Conservation (phyloP, 2,329 filamentous ascomycete genomes). For the Plenodomus lindquistii region DNA sequence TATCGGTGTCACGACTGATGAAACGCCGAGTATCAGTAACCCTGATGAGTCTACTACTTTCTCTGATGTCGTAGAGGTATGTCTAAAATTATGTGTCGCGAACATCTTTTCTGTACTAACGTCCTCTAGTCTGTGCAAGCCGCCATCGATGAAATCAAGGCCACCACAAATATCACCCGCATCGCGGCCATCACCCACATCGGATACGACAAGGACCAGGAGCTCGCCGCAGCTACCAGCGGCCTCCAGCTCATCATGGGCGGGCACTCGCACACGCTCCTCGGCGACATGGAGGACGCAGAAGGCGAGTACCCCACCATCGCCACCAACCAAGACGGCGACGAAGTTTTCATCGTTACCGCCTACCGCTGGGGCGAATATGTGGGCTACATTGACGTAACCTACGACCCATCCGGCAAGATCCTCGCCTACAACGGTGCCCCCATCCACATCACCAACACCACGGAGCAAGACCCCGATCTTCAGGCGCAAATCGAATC, state of each 20-base stretch:
- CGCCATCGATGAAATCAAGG: slow-evolving; percentile 64
- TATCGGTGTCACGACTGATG: slow-evolving; percentile 66
- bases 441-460: slow-evolving; percentile 67
- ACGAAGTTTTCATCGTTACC: slow-evolving; percentile 71
- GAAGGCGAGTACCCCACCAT: slow-evolving; percentile 68
- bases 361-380: slow-evolving; percentile 72
- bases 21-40: slow-evolving; percentile 61
- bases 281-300: slow-evolving; percentile 63
- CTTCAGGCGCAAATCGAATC: slow-evolving; percentile 62
- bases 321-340: slow-evolving; percentile 61
- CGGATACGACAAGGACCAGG: slow-evolving; percentile 66
- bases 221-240: slow-evolving; percentile 62
- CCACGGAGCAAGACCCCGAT: slow-evolving; percentile 59
- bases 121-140: slow-evolving; percentile 56
- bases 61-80: slow-evolving; percentile 55
- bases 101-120: not conserved
- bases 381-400: slow-evolving; percentile 68
- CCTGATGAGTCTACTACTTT: slow-evolving; percentile 64
- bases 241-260: slow-evolving; percentile 72
- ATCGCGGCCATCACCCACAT: slow-evolving; percentile 71
- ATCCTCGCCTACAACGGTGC: slow-evolving; percentile 66
- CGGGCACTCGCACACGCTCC: slow-evolving; percentile 61
- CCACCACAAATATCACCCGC: slow-evolving; percentile 64
- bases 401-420: slow-evolving; percentile 63
- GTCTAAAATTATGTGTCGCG: not conserved